These are phyloP conservation scores for Saraca asoca DNA, from an alignment of 331 rosid species.

Conservation along the genomic window DNA sequence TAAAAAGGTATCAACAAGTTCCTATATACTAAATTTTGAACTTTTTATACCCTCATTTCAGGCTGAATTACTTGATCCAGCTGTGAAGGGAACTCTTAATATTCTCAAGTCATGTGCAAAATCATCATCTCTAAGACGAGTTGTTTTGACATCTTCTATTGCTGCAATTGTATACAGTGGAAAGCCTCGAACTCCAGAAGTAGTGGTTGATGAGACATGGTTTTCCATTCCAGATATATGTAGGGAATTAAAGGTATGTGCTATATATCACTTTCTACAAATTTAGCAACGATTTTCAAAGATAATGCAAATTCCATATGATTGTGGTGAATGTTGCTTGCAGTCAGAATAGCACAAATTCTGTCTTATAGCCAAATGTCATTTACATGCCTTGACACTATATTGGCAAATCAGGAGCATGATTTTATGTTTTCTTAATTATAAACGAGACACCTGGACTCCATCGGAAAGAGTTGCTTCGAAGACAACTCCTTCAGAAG, in stretches of 20 bases:
- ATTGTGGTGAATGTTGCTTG: neutral
- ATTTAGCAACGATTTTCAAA: neutral
- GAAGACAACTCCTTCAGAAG: too few relatives aligned
- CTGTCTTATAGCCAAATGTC: neutral
- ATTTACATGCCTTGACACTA: too few relatives aligned
- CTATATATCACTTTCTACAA: neutral
- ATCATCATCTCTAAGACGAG: conserved; percentile 40
- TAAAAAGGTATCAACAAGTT: neutral
- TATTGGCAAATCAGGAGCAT: too few relatives aligned
- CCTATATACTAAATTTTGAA: neutral
- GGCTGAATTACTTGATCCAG: conserved; percentile 61
- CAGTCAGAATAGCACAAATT: neutral
- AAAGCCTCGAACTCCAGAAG: conserved; percentile 24
- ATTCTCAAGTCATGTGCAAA: conserved; percentile 54
- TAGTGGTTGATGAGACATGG: conserved; percentile 47
- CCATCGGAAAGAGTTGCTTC: too few relatives aligned
- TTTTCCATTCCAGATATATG: conserved; percentile 40
- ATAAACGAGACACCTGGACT: too few relatives aligned
- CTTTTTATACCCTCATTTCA: conserved; percentile 22
- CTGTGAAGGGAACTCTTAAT: conserved; percentile 62
- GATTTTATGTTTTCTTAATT: too few relatives aligned
- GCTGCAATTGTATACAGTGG: conserved; percentile 14
- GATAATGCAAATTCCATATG: neutral
- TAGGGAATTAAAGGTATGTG: conserved; percentile 27
- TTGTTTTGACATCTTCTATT: conserved; percentile 49